A percentile compares a stretch with the other conserved stretches of the same genome.
These are phyloP conservation scores for Cocos nucifera DNA, from an alignment of 176 grass and related monocot species.

Conservation along the genomic window DNA sequence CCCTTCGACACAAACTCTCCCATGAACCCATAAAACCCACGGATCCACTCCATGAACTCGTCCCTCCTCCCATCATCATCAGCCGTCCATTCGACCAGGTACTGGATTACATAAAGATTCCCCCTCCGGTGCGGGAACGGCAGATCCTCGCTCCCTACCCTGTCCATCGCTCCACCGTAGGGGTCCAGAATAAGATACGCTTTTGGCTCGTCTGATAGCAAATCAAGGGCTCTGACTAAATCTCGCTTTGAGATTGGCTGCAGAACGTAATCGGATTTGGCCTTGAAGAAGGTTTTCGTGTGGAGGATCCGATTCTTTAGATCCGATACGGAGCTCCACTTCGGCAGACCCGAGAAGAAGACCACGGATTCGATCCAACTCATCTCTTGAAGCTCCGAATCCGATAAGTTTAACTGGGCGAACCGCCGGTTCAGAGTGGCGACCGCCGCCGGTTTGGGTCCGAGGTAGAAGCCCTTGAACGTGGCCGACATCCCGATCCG, in stretches of 20 bases:
- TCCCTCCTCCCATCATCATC: conserved; percentile 6
- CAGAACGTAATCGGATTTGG: conserved; percentile 61
- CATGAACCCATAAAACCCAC: conserved; percentile 43
- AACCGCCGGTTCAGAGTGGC: conserved; percentile 24
- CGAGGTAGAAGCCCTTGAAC: conserved; percentile 73
- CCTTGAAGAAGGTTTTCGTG: conserved; percentile 66
- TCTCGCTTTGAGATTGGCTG: conserved; percentile 17
- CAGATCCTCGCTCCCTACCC: conserved; percentile 12
- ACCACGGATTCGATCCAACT: conserved; percentile 65
- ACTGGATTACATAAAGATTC: conserved; percentile 57
- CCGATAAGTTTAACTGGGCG: conserved; percentile 24
- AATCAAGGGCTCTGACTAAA: background rate
- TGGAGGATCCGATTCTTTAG: conserved; percentile 35
- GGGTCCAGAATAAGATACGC: conserved; percentile 67
- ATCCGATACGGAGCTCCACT: conserved; percentile 35
- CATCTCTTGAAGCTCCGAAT: conserved; percentile 34
- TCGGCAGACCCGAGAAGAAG: conserved; percentile 29
- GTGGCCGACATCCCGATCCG: background rate
- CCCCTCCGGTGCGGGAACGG: conserved; percentile 67
- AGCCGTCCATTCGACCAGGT: conserved; percentile 36
- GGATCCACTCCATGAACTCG: conserved; percentile 49
- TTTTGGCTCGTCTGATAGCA: conserved; percentile 37
- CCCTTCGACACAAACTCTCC: conserved; percentile 19
- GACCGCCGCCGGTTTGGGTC: conserved; percentile 18
- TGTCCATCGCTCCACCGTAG: conserved; percentile 66